Evolutionary conservation across 768 basidiomycete genomes (phyloP), one percentile per base, ranked within the genome.

Genomic region (Clavulina sp.): DNA sequence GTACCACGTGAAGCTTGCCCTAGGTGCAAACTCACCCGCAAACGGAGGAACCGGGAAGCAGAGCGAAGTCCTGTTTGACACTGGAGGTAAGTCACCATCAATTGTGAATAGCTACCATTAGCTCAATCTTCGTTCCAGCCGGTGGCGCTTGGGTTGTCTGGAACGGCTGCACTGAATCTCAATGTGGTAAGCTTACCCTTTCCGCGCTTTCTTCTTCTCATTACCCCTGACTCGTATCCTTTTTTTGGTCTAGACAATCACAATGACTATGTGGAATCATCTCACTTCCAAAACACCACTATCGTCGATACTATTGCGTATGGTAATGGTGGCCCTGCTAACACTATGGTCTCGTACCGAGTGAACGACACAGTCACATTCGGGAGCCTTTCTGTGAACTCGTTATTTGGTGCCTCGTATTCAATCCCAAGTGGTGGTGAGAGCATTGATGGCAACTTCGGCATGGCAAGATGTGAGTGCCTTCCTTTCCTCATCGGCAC

Each of bases 381-480:
- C 19, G 34, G 34, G 19, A 38, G 0, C 19, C 4, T 53, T 21
- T 29, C 48, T 7, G 18, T 9, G 7, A 24, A 26, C 9, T 4
- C 48, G 9, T 32, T 9, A 5, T 49, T 21, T 9, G 16, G 19
- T 29, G 9, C 48, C 18, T n/a, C 29, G 21, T n/a, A 49, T 49
- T n/a, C 16, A 49, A 7, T 9, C 7, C 19, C 4, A 50, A 36
- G 49, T 23, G n/a, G n/a, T 23, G 33, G 21, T 3, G 41, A 44
- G 16, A 48, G 47, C 36, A 47, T 36, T 18, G n/a, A 26, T 13
- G 29, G 46, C 3, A 54, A 44, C 28, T 54, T 54, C 29, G 53
- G 53, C 36, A 28, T 36, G 48, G 28, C 32, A 34, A 7, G 28
- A 49, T 16, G 48, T 49, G 21, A 4, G 30, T 5, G 4, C 5